phyloP scores from a whole-genome alignment of 805 yeast species.

The Candida schatavii region DNA sequence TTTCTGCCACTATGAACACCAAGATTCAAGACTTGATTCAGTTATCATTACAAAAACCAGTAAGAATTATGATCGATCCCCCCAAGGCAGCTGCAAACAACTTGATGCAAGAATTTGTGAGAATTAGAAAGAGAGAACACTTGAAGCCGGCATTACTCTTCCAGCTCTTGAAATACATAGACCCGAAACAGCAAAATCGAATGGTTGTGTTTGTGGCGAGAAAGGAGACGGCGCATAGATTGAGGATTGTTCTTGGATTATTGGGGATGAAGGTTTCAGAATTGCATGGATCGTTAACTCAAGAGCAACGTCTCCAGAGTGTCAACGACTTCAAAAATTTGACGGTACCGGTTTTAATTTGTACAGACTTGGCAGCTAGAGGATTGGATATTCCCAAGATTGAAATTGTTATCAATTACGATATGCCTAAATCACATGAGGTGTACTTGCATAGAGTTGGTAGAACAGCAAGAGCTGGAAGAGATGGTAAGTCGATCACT shows the following conservation, averaged over 20 bases:
- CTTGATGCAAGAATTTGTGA: constrained; percentile 87
- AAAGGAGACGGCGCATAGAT: constrained; percentile 84
- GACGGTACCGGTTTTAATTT: constrained; percentile 80
- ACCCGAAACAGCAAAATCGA: constrained; percentile 61
- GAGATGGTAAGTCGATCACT: constrained; percentile 90
- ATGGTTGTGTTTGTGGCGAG: constrained; percentile 89
- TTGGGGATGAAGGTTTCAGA: constrained; percentile 77
- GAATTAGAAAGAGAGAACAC: constrained; percentile 86
- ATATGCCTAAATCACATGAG: constrained; percentile 92
- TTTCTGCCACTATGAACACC: constrained; percentile 98
- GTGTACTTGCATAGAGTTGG: constrained; percentile 96
- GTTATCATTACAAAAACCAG: constrained; percentile 85
- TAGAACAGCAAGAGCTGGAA: constrained; percentile 98
- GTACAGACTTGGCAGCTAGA: constrained; percentile 98
- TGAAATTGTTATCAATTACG: constrained; percentile 90
- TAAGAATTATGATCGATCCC: constrained; percentile 92
- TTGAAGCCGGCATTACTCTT: constrained; percentile 81
- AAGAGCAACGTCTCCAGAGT: constrained; percentile 88
- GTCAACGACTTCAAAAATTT: constrained; percentile 80
- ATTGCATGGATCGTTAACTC: constrained; percentile 78
- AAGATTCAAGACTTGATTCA: constrained; percentile 84
- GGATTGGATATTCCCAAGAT: constrained; percentile 99
- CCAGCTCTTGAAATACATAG: constrained; percentile 65
- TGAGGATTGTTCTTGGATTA: constrained; percentile 73
- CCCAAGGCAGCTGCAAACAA: constrained; percentile 94